phyloP scores from a whole-genome alignment of 345 rosid genomes.

The Bruguiera gymnorhiza region DNA sequence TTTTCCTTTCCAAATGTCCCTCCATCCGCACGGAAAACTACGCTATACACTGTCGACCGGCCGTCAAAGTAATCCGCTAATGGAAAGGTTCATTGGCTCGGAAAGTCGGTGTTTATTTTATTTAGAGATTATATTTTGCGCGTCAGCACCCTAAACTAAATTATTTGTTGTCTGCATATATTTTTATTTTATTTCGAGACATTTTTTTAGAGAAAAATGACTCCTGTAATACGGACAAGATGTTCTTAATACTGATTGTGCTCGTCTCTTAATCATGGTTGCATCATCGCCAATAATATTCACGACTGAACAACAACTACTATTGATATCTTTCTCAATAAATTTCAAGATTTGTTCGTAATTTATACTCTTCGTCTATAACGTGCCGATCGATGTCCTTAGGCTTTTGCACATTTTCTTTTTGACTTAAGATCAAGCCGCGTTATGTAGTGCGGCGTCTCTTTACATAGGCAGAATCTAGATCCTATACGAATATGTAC shows the following conservation, averaged over 20 bases:
- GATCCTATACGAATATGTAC: neutral
- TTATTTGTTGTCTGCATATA: neutral
- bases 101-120: neutral
- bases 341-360: too few species aligned
- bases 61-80: conserved; percentile 12
- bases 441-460: neutral
- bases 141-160: neutral
- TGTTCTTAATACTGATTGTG: too few species aligned
- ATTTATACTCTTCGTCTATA: too few species aligned
- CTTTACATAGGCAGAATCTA: conserved; percentile 34
- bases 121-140: neutral
- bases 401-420: too few species aligned
- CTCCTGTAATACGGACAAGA: too few species aligned
- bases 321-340: too few species aligned
- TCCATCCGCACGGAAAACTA: conserved; percentile 29
- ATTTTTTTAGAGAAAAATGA: too few species aligned
- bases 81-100: neutral
- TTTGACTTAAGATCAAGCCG: too few species aligned
- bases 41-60: conserved; percentile 28
- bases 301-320: too few species aligned
- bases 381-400: too few species aligned
- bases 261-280: too few species aligned
- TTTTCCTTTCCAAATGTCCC: neutral
- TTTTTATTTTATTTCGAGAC: neutral
- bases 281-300: too few species aligned